phyloP scores from a whole-genome alignment of 169 alveolate genomes.

The Cryptosporidium meleagridis region DNA sequence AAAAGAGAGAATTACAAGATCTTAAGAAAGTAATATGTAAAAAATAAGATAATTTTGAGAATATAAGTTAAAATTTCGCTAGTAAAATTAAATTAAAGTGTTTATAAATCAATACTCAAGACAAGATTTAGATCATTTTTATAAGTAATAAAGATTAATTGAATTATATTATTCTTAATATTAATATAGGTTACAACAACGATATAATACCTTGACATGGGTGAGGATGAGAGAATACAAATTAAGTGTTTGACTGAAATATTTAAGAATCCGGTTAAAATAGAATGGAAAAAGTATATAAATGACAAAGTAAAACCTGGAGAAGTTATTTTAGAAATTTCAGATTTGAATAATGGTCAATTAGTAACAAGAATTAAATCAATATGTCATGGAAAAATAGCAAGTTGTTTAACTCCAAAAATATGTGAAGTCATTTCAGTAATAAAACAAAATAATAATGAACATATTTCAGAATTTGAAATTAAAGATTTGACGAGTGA shows the following conservation, averaged over 20 bases:
- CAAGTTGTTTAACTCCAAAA: constrained; percentile 34
- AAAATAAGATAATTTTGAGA: no score
- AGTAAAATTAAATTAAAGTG: no score
- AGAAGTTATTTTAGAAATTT: constrained; percentile 18
- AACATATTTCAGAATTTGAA: not conserved
- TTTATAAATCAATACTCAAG: not conserved
- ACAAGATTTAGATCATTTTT: no score
- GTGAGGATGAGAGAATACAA: not conserved
- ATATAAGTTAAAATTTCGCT: no score
- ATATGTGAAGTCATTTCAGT: constrained; percentile 3
- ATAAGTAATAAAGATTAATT: not conserved
- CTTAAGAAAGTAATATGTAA: not conserved
- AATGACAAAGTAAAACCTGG: constrained; percentile 55
- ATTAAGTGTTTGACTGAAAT: not conserved
- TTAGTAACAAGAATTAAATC: constrained; percentile 23
- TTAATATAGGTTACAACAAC: not conserved
- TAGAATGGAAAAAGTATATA: constrained; percentile 35
- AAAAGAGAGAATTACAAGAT: not conserved
- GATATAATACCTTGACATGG: not conserved
- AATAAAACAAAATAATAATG: not conserved
- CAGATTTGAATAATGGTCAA: not conserved
- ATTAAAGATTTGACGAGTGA: not conserved
- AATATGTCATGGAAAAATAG: constrained; percentile 34
- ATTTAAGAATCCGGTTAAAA: constrained; percentile 1
- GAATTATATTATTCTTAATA: no score